Conservation (phyloP, 2,329 filamentous ascomycete genomes). For the Aspergillus sp. region DNA sequence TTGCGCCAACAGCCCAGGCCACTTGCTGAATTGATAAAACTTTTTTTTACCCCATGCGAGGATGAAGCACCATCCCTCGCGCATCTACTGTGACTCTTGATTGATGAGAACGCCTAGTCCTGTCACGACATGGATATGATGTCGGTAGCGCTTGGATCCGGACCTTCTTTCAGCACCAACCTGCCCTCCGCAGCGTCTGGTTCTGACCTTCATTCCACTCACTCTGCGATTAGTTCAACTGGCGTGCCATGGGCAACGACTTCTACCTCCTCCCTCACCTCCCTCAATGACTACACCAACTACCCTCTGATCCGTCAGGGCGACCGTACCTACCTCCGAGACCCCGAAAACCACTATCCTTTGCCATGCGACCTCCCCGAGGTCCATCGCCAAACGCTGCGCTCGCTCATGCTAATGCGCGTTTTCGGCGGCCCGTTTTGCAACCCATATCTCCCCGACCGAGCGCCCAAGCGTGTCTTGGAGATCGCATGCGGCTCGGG, state of each 20-base stretch:
- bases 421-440: slow-evolving; percentile 80
- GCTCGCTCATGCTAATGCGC: slow-evolving; percentile 77
- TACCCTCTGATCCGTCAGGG: slow-evolving; percentile 70
- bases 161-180: slow-evolving; percentile 24
- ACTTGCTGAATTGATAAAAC: slow-evolving; percentile 3
- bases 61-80: slow-evolving; percentile 23
- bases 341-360: slow-evolving; percentile 72
- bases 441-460: slow-evolving; percentile 64
- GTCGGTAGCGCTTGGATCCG: slow-evolving; percentile 24
- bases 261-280: slow-evolving; percentile 37
- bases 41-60: slow-evolving; percentile 16
- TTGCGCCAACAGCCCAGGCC: slow-evolving; percentile 1
- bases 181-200: slow-evolving; percentile 27
- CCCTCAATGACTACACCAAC: slow-evolving; percentile 40
- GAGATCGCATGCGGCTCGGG: slow-evolving; percentile 86
- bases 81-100: slow-evolving; percentile 12
- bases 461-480: slow-evolving; percentile 73
- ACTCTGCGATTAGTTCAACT: slow-evolving; percentile 35
- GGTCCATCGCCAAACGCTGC: slow-evolving; percentile 81
- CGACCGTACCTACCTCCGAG: slow-evolving; percentile 79
- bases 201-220: slow-evolving; percentile 35
- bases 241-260: slow-evolving; percentile 29
- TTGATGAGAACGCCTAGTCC: slow-evolving; percentile 17
- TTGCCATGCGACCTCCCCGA: slow-evolving; percentile 84
- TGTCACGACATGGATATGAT: slow-evolving; percentile 30